Percentiles rank a stretch among this genome's conserved stretches.
Evolutionary conservation across 768 basidiomycete species (phyloP).

Genomic region (Tremella yokohamensis): DNA sequence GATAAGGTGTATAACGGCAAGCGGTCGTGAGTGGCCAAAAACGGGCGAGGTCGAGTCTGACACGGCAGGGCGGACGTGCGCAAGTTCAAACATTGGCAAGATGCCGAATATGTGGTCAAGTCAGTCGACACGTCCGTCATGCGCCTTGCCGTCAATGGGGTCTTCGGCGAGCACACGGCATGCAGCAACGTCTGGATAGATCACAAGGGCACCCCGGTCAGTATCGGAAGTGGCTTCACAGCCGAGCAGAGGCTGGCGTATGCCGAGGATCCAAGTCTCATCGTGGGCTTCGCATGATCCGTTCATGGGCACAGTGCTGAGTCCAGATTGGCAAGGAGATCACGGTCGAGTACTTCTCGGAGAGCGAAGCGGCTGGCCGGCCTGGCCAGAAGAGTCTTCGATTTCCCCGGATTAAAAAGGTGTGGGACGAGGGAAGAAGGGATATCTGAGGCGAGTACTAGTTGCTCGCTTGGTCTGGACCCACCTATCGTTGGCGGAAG

Average conservation of each 20-base stretch:
- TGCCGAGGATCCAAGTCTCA: constrained; percentile 35
- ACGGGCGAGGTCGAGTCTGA: neutral
- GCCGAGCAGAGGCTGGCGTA: constrained; percentile 41
- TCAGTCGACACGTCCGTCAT: constrained; percentile 33
- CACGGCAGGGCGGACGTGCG: constrained; percentile 37
- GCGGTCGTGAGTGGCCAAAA: constrained; percentile 32
- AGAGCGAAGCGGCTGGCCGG: constrained; percentile 29
- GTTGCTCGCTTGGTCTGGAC: no score
- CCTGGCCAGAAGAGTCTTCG: constrained; percentile 33
- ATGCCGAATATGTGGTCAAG: constrained; percentile 43
- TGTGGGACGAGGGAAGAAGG: constrained; percentile 44
- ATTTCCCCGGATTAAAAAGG: constrained; percentile 45
- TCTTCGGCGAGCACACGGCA: constrained; percentile 40
- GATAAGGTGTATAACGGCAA: constrained; percentile 44
- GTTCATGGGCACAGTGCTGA: neutral
- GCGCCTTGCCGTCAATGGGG: constrained; percentile 41
- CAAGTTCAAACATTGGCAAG: constrained; percentile 50
- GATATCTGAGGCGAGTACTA: constrained; percentile 10
- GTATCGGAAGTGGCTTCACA: constrained; percentile 45
- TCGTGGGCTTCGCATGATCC: constrained; percentile 22
- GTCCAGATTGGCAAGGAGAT: constrained; percentile 44
- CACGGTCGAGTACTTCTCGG: constrained; percentile 48
- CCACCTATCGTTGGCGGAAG: no score
- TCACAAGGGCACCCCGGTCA: constrained; percentile 42
- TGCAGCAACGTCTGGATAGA: constrained; percentile 39